Evolutionary conservation across 345 rosid genomes (phyloP).

Genomic region (Barbarea vulgaris): DNA sequence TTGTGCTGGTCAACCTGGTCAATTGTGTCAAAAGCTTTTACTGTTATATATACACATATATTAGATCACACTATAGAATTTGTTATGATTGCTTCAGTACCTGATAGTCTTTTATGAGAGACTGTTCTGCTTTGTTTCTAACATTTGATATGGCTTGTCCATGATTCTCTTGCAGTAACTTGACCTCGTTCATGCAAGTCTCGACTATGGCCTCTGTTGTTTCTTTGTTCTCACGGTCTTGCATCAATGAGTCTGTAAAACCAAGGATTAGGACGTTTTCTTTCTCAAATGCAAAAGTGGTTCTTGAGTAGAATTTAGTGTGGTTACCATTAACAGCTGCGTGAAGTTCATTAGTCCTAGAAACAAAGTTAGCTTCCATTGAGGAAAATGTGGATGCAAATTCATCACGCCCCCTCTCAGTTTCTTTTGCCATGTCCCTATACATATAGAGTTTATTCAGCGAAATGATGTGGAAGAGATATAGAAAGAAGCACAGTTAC

Average conservation of each 20-base stretch:
- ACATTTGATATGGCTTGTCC: constrained; percentile 54
- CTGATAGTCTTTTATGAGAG: constrained; percentile 71
- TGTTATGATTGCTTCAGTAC: constrained; percentile 46
- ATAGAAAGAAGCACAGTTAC: constrained; percentile 35
- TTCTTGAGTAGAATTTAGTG: not conserved
- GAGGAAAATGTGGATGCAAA: constrained; percentile 53
- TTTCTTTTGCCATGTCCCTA: constrained; percentile 53
- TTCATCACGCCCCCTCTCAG: constrained; percentile 47
- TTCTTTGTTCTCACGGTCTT: constrained; percentile 60
- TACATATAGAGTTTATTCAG: constrained; percentile 3
- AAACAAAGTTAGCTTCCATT: constrained; percentile 49
- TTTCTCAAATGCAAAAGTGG: not conserved
- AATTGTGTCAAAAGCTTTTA: not conserved
- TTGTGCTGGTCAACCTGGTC: constrained; percentile 64
- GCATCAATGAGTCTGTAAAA: constrained; percentile 56
- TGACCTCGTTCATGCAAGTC: constrained; percentile 56
- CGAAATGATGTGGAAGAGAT: not conserved
- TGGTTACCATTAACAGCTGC: constrained; percentile 59
- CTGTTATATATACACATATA: not conserved
- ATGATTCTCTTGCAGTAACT: constrained; percentile 59
- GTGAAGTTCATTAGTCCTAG: constrained; percentile 46
- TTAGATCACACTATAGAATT: not conserved
- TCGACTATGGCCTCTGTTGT: constrained; percentile 57
- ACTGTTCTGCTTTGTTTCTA: constrained; percentile 68
- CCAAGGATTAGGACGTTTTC: not conserved